Conservation (phyloP, 179 eudicot genomes). For the Vitellaria paradoxa region DNA sequence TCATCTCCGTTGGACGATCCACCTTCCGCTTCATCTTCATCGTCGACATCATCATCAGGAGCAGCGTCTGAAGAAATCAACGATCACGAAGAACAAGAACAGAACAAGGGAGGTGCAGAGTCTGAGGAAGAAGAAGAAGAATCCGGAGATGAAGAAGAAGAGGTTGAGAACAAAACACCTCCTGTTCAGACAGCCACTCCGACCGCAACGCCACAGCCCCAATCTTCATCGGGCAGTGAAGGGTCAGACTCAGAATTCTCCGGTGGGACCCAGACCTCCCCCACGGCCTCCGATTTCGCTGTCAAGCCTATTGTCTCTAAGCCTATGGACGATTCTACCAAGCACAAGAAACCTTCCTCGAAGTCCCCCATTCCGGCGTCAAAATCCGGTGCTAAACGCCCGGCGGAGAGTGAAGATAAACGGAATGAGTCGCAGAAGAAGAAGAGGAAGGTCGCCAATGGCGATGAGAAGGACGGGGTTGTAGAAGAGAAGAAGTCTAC, state of each 20-base stretch:
- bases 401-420: background rate
- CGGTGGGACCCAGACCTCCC: background rate
- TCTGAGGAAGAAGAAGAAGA: constrained; percentile 15
- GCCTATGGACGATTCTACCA: constrained; percentile 4
- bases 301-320: constrained; percentile 16
- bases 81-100: no score
- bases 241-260: constrained; percentile 13
- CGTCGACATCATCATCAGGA: no score
- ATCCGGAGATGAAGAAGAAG: constrained; percentile 12
- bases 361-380: background rate
- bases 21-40: no score
- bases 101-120: no score
- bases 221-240: constrained; percentile 6
- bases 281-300: constrained; percentile 15
- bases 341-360: constrained; percentile 1
- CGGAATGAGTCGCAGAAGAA: background rate
- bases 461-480: constrained; percentile 11
- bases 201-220: background rate
- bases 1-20: no score
- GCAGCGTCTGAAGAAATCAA: no score
- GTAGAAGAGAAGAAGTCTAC: constrained; percentile 23
- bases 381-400: constrained; percentile 5
- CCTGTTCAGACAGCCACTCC: background rate
- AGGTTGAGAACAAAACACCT: background rate
- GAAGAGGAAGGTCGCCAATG: constrained; percentile 18